A percentile compares a stretch with the other conserved stretches of the same genome.
Evolutionary conservation across 2,329 filamentous ascomycete species (phyloP).

Genomic region (Cercospora zeina): DNA sequence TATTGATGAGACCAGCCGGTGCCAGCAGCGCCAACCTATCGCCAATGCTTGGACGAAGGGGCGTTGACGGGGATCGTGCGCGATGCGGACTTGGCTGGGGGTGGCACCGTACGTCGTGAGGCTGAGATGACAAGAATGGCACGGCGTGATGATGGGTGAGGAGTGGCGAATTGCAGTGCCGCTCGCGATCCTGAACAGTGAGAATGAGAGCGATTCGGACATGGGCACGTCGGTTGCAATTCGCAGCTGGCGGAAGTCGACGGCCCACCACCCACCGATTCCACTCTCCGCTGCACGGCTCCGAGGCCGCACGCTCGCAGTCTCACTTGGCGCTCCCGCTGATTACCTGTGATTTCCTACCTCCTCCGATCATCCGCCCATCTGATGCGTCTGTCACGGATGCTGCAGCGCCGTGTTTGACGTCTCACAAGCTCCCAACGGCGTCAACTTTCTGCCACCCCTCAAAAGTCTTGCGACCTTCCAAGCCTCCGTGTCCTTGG

Average conservation of each 20-base stretch:
- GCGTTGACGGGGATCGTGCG: slow-evolving; percentile 1
- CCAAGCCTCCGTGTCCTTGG: slow-evolving; percentile 9
- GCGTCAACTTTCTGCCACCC: slow-evolving; percentile 1
- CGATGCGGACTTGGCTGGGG: not conserved
- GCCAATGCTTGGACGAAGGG: not conserved
- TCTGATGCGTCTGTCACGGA: not conserved
- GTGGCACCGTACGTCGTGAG: not conserved
- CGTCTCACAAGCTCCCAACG: not conserved
- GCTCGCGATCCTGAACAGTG: not conserved
- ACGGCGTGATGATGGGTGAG: not conserved
- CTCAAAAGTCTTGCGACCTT: slow-evolving; percentile 7
- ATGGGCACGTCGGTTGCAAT: not conserved
- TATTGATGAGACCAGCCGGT: not conserved
- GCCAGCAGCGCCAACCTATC: not conserved
- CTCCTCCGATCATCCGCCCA: not conserved
- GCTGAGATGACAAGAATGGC: not conserved
- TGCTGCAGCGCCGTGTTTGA: not conserved
- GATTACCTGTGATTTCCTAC: not conserved
- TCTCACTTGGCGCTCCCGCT: not conserved
- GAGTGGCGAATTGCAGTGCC: not conserved
- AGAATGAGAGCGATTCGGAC: not conserved
- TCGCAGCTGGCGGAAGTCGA: not conserved
- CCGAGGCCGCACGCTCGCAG: not conserved
- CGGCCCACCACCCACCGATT: not conserved
- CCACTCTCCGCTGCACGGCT: not conserved